Evolutionary conservation across 2,329 filamentous ascomycete genomes (phyloP), one percentile per base, ranked within the genome.

Genomic region (Aspergillus sclerotialis): DNA sequence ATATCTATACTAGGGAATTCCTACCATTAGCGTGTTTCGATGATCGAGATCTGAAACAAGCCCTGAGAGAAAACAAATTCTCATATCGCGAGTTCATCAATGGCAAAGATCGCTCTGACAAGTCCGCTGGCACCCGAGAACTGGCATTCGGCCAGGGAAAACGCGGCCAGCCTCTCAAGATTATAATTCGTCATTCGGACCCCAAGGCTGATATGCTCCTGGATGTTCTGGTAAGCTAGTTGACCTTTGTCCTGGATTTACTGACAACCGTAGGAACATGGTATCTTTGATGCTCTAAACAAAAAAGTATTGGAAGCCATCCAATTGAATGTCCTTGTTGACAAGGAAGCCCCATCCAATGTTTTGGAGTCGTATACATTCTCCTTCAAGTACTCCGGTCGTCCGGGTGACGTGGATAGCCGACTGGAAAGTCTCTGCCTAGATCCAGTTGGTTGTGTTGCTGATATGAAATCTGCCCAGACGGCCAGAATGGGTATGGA

Each of bases 301-400:
- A 56, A 54, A 14, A 62, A 62, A 17, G 53, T 60, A 15, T 56
- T 74, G 4, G 56, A 61, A 17, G 61, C 62, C 2, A 38, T 74
- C n/a, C 65, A 72, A 38, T 43, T 73, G 19, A 67, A 63, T 23
- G 58, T 74, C 13, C 60, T 65, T 37, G 55, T 62, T 18, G 56
- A 66, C 39, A 55, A 56, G 13, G 43, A 60, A 12, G 37, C 52
- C 5, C 54, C 57, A 3, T 42, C 49, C 6, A 49, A 64, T 18
- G 59, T 72, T n/a, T 31, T 73, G 8, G 70, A 74, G 48, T 61
- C 59, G 4, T 73, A 73, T 46, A 69, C 62, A 2, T 72, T 72
- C 42, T 61, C 58, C 4, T 67, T 74, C 46, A 60, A 62, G 13
- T 72, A 72, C 41, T 37, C 43, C 40, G 31, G 48, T 36, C 35